Evolutionary conservation across 108 stramenopile genomes (phyloP), one percentile per base, ranked within the genome.

Genomic region (Fistulifera solaris): DNA sequence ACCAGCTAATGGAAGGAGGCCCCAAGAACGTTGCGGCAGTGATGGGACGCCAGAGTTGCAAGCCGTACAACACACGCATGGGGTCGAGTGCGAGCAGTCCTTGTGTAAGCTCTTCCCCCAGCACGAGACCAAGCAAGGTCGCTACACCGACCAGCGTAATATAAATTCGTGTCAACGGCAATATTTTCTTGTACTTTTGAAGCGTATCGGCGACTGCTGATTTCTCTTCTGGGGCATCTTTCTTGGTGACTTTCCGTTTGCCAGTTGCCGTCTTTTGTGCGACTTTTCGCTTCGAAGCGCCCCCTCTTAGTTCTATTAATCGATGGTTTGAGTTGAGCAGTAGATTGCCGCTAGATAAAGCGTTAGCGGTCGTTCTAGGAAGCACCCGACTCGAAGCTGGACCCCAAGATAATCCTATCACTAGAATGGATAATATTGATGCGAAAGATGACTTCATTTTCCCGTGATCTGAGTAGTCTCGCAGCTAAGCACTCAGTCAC

Each of bases 1-100:
- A 67, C 85, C 85, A 89, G 35, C 73, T 65, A 25, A 94, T 80
- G 56, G 81, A 85, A n/a, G 85, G 84, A 40, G 81, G 81, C 15
- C 93, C 93, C 40, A 90, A 65, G 63, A 85, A 89, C 14, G 79
- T 72, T 23, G 87, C 87, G 17, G 92, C 87, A 12, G 92, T 87
- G 44, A 94, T 59, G 11, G 79, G 79, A 31, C 92, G 71, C 92
- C 92, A 94, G 10, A 85, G 57, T 58, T 94, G 80, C 24, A 89
- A 49, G 13, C 87, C 87, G 62, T 80, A 83, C 35, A 85, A 56
- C 22, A 72, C 67, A 12, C 86, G 80, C 57, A 86, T 76, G 1
- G 87, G 87, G 59, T 89, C 87, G 3, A 89, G 65, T 45, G 85
- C 81, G 28, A 94, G 53, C 31, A 94, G 52, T 10, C 80, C 78